phyloP scores from a whole-genome alignment of 78 protist species.

The Protostelium mycophagum region DNA sequence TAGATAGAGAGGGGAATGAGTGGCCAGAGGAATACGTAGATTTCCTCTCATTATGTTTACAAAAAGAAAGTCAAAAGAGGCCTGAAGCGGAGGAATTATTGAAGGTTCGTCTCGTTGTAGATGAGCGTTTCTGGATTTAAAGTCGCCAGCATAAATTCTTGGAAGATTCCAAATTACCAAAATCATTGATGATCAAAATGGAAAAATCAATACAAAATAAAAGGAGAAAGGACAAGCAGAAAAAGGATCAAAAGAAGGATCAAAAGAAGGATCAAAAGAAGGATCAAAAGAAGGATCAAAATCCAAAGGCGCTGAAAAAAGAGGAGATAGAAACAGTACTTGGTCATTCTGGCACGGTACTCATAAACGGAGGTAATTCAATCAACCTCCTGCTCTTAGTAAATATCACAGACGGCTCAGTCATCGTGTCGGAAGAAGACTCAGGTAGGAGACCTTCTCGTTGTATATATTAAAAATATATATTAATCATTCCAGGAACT shows the following conservation, averaged over 20 bases:
- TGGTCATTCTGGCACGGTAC: not conserved
- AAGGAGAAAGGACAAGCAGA: not conserved
- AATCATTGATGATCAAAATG: not conserved
- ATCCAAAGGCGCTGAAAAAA: not conserved
- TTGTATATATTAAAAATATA: too few relatives aligned
- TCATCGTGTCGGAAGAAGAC: not conserved
- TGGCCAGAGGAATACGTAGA: conserved; percentile 68
- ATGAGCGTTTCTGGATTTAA: not conserved
- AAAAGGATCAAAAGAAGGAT: not conserved
- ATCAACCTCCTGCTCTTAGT: too few relatives aligned
- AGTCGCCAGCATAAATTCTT: not conserved
- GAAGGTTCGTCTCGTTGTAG: not conserved
- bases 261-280: not conserved
- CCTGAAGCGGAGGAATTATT: not conserved
- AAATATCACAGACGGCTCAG: too few relatives aligned
- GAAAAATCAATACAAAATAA: not conserved
- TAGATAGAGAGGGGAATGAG: conserved; percentile 53
- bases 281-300: not conserved
- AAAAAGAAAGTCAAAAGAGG: conserved; percentile 68
- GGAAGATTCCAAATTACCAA: not conserved
- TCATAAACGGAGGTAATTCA: too few relatives aligned
- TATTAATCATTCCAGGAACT: too few relatives aligned
- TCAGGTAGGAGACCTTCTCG: too few relatives aligned
- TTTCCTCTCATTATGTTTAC: conserved; percentile 73
- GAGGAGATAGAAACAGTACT: not conserved